Conservation (phyloP, 495 filamentous ascomycete species). For the Daldinia bambusicola region DNA sequence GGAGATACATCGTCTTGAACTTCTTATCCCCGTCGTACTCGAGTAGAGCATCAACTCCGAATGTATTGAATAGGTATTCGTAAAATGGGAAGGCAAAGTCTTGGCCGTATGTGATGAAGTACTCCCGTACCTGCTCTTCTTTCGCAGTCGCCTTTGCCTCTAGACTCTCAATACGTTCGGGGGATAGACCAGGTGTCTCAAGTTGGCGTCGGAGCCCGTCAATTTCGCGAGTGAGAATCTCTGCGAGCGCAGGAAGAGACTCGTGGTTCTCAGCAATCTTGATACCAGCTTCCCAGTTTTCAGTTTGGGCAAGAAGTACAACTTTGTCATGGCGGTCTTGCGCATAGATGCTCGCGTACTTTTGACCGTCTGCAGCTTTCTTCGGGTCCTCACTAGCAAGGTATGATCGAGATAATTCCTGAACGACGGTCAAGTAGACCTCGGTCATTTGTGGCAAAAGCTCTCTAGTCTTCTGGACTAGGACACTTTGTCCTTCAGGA, state of each 20-base stretch:
- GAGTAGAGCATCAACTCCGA: slow-evolving; percentile 73
- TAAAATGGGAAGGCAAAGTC: slow-evolving; percentile 85
- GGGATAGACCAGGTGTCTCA: slow-evolving; percentile 27
- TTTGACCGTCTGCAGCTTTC: slow-evolving; percentile 49
- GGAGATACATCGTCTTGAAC: slow-evolving; percentile 79
- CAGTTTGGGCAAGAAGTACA: slow-evolving; percentile 70
- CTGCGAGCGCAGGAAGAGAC: slow-evolving; percentile 75
- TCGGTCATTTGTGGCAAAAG: slow-evolving; percentile 57
- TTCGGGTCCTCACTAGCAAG: slow-evolving; percentile 50
- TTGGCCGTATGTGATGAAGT: slow-evolving; percentile 78
- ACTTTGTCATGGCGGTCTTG: slow-evolving; percentile 57
- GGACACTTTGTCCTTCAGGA: slow-evolving; percentile 22
- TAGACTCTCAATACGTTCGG: slow-evolving; percentile 42
- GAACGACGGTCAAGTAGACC: slow-evolving; percentile 57
- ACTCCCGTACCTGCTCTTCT: slow-evolving; percentile 60
- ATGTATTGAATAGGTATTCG: slow-evolving; percentile 72
- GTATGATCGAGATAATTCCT: slow-evolving; percentile 55
- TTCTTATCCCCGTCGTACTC: slow-evolving; percentile 70
- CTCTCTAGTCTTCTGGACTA: slow-evolving; percentile 52
- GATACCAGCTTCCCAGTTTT: slow-evolving; percentile 73
- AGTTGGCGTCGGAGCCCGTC: slow-evolving; percentile 46
- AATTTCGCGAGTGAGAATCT: slow-evolving; percentile 60
- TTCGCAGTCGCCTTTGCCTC: slow-evolving; percentile 48
- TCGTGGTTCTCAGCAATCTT: slow-evolving; percentile 76
- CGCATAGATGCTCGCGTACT: slow-evolving; percentile 49